Base-by-base conservation (phyloP, 306 rosid genomes). In the Citrullus amarus region DNA sequence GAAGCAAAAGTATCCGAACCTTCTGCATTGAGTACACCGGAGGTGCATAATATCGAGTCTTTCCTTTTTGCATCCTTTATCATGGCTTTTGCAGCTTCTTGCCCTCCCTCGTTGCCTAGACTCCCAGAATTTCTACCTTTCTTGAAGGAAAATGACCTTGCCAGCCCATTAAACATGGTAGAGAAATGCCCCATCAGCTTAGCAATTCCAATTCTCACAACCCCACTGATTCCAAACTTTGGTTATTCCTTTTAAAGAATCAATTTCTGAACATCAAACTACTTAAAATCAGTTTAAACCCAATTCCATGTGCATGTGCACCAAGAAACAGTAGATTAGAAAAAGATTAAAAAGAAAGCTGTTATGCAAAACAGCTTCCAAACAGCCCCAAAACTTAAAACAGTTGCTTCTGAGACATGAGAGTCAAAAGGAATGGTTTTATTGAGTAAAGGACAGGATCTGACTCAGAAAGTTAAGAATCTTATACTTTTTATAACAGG, bases 1-100 rank as follows among this genome's bases (percentile, higher is more conserved):
- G 97, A 91, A 81, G 96, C 93, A 55, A 92, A 88, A 82, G 90
- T 95, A 75, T 90, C 81, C 8, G 99, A 91, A 67, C 93, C 93
- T 79, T 81, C 86, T 2, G 77, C 88, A 70, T 87, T 81, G 53
- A 95, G 80, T 18, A 67, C 79, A 57, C 97, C 97, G 0, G 97
- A 85, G 67, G 83, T 58, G 69, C 93, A 86, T 39, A 92, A 72
- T 6, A 95, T 81, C 82, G 87, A 62, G 46, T 86, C 96, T 76
- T 86, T 91, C 83, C 82, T 92, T 91, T 92, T 91, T 3, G 98
- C 99, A 51, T 84, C 96, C 80, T 88, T 95, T 1, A 86, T 90
- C 93, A 95, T 87, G 54, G 86, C 90, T 80, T 95, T 91, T 4
- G 89, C 99, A 9, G 93, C 92, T 81, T 92, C 98, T 83, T 89